Percentiles rank a stretch among this genome's conserved stretches.
phyloP scores from a whole-genome alignment of 2,329 filamentous ascomycete genomes.

The Aspergillus sp. region DNA sequence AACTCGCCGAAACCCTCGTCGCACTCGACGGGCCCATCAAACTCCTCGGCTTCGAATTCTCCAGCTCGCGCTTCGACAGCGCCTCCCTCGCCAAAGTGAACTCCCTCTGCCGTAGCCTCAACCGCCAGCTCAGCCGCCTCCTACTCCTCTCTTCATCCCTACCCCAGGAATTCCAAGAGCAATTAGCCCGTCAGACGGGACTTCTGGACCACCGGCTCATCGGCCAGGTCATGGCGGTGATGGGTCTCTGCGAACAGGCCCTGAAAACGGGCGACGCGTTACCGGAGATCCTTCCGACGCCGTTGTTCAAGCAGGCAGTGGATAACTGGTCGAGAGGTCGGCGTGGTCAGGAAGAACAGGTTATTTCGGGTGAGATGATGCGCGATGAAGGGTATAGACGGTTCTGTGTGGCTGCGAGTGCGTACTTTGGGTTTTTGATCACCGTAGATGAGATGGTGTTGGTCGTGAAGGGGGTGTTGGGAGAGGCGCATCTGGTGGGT shows the following conservation, averaged over 20 bases:
- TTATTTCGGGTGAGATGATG: conserved; percentile 37
- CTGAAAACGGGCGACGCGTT: conserved; percentile 52
- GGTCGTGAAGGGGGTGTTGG: conserved; percentile 47
- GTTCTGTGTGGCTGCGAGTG: conserved; percentile 51
- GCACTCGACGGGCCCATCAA: conserved; percentile 39
- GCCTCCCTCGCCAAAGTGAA: conserved; percentile 36
- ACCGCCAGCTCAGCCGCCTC: conserved; percentile 39
- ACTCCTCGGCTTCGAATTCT: conserved; percentile 43
- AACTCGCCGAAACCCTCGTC: conserved; percentile 35
- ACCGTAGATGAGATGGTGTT: conserved; percentile 50
- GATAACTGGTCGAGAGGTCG: conserved; percentile 27
- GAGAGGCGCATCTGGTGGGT: conserved; percentile 42
- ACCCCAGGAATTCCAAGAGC: conserved; percentile 44
- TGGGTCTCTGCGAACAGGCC: conserved; percentile 51
- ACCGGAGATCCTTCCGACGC: conserved; percentile 52
- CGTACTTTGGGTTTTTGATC: conserved; percentile 49
- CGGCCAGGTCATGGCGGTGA: conserved; percentile 54
- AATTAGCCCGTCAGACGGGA: conserved; percentile 43
- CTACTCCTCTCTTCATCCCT: conserved; percentile 37
- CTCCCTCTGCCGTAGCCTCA: conserved; percentile 35
- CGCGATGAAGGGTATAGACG: conserved; percentile 48
- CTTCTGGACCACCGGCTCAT: conserved; percentile 49
- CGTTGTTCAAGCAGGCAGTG: conserved; percentile 44
- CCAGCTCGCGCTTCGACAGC: conserved; percentile 42
- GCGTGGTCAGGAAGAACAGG: conserved; percentile 13